These are phyloP conservation scores for Gossypium arboreum DNA, from an alignment of 345 rosid species.

Conservation along the genomic window DNA sequence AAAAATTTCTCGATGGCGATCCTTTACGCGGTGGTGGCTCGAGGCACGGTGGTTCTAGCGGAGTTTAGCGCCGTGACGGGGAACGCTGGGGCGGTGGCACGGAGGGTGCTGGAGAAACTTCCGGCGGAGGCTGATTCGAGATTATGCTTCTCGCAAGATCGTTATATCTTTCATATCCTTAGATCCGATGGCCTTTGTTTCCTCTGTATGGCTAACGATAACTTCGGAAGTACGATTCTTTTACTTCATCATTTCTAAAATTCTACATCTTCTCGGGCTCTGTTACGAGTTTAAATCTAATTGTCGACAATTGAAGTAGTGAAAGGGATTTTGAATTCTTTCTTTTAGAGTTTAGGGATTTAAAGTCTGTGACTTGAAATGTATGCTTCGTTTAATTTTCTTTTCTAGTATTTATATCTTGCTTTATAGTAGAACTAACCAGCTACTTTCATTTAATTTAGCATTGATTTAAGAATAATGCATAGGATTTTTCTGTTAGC, in stretches of 20 bases:
- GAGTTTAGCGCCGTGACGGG: conserved; percentile 98
- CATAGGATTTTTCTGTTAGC: neutral
- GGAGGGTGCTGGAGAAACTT: conserved; percentile 89
- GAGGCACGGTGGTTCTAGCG: conserved; percentile 87
- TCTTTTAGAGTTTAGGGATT: neutral
- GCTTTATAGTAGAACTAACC: neutral
- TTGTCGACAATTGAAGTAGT: neutral
- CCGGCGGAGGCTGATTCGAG: conserved; percentile 63
- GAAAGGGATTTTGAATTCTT: neutral
- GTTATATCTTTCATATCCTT: conserved; percentile 86
- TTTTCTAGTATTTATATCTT: neutral
- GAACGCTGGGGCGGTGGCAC: conserved; percentile 78
- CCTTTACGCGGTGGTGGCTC: conserved; percentile 81
- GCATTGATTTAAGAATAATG: neutral
- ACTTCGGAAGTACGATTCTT: conserved; percentile 73
- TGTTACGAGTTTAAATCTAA: neutral
- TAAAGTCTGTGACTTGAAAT: neutral
- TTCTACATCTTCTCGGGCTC: neutral
- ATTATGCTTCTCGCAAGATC: conserved; percentile 92
- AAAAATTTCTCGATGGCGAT: conserved; percentile 58
- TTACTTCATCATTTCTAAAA: neutral
- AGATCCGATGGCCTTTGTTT: conserved; percentile 87
- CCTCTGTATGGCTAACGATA: conserved; percentile 95
- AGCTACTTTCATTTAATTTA: neutral
- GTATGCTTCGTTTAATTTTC: neutral